Percentiles rank a stretch among this genome's conserved stretches.
Evolutionary conservation across 805 yeast genomes (phyloP).

Genomic region (Candida corydali): DNA sequence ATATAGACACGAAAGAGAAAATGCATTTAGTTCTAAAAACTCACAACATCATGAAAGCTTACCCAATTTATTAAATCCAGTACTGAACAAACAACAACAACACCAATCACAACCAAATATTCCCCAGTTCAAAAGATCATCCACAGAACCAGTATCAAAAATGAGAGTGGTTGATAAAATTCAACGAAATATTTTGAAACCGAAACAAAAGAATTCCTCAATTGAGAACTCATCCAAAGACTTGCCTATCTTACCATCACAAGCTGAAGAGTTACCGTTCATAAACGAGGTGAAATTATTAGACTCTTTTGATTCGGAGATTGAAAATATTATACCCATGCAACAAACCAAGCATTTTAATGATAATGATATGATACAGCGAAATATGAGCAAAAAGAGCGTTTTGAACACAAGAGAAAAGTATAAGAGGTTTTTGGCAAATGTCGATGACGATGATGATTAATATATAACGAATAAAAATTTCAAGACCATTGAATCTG

Average conservation of each 20-base stretch:
- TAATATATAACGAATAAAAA: no score
- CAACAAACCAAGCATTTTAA: slow-evolving; percentile 2
- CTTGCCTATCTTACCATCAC: slow-evolving; percentile 17
- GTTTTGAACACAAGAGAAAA: slow-evolving; percentile 38
- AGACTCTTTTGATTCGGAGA: slow-evolving; percentile 13
- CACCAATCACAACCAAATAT: neutral
- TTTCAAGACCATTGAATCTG: no score
- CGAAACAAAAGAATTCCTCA: neutral
- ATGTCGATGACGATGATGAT: slow-evolving; percentile 13
- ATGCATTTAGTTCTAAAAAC: neutral
- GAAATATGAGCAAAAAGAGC: slow-evolving; percentile 24
- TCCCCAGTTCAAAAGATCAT: slow-evolving; percentile 1
- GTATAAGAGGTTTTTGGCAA: slow-evolving; percentile 34
- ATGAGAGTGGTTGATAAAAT: neutral
- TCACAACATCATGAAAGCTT: neutral
- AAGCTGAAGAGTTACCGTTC: slow-evolving; percentile 31
- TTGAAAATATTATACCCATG: neutral
- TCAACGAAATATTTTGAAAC: neutral
- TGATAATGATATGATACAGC: slow-evolving; percentile 28
- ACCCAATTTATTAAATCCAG: neutral
- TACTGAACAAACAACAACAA: neutral
- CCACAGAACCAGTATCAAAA: slow-evolving; percentile 1
- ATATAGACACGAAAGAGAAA: slow-evolving; percentile 7
- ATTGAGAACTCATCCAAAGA: slow-evolving; percentile 7
- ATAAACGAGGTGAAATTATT: slow-evolving; percentile 30